Evolutionary conservation across 768 basidiomycete genomes (phyloP).

Genomic region (Panaeolus papilionaceus): DNA sequence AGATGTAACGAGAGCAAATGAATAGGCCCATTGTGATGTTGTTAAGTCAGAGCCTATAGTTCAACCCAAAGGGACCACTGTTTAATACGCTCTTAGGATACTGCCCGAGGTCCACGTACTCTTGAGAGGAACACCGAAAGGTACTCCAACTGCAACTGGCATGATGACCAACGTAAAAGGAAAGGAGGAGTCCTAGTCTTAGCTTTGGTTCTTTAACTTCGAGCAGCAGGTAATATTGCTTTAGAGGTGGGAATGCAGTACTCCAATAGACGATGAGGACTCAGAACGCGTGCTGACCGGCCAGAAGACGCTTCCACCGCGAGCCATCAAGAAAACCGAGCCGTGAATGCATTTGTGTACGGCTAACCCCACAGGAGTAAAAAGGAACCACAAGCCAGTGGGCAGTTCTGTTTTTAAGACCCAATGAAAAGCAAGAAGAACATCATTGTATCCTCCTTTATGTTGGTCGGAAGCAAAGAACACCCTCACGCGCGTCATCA

Average conservation of each 20-base stretch:
- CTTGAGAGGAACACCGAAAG: not conserved
- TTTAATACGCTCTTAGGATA: not conserved
- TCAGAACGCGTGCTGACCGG: not conserved
- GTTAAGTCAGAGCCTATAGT: conserved; percentile 48
- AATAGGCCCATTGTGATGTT: conserved; percentile 55
- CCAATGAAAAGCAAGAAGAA: not conserved
- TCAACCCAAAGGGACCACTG: not conserved
- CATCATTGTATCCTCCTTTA: not conserved
- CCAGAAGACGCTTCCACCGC: not conserved
- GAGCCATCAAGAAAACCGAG: not conserved
- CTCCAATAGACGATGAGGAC: not conserved
- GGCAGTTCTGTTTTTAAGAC: not conserved
- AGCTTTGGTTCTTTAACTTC: not conserved
- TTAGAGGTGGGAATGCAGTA: not conserved
- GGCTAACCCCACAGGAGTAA: not conserved
- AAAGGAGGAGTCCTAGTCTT: not conserved
- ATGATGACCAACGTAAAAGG: not conserved
- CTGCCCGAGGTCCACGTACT: not conserved
- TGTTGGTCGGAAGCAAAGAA: conserved; percentile 5
- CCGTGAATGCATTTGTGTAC: not conserved
- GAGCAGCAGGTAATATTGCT: not conserved
- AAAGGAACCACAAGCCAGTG: not conserved
- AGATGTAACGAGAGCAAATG: conserved; percentile 74
- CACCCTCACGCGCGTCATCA: conserved; percentile 5
- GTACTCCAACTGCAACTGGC: not conserved